Evolutionary conservation across 2,329 filamentous ascomycete species (phyloP), one percentile per base, ranked within the genome.

Genomic region (Clarireedia monteithiana): DNA sequence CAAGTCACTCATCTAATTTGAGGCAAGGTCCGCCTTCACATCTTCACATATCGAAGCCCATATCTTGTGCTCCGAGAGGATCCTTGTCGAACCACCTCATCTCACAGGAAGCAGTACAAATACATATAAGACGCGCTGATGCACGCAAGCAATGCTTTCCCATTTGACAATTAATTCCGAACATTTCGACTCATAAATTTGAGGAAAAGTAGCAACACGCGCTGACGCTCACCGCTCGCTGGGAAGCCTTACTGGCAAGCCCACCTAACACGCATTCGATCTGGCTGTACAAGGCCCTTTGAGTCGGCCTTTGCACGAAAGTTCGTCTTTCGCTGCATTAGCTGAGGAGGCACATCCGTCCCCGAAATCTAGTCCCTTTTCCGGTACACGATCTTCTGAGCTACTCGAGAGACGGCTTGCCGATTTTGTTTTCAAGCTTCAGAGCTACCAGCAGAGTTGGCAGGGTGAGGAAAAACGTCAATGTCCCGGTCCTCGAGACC

Each of bases 401-500:
- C 48, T 62, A n/a, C 62, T 68, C 40, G 66, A 67, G 50, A 59
- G 59, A 51, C 61, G 62, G 46, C 63, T 68, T 48, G 58, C 66
- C 56, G 63, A 67, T 58, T 68, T 69, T 61, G 66, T 68, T 12
- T 55, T 56, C 52, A 68, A 68, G 65, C 66, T 68, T 62, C 65
- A 66, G 45, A 64, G 66, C 62, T 68, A 66, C 57, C 67, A 68
- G 61, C 62, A 68, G 62, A 67, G 62, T 64, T 67, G 66, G 67
- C 65, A 69, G 60, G 66, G 60, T 50, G 68, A 65, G 64, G 66
- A 63, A 57, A 64, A 67, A 66, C 64, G 75, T 82, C 81, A 76
- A 84, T 84, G 81, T 79, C 72, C 75, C 71, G 75, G 74, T 74
- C 73, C 72, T 72, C 71, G 71, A 71, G 75, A 73, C 72, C 72